Percentiles rank a stretch among this genome's conserved stretches.
phyloP scores from a whole-genome alignment of 2,329 filamentous ascomycete genomes.

The Aspergillus terreus region DNA sequence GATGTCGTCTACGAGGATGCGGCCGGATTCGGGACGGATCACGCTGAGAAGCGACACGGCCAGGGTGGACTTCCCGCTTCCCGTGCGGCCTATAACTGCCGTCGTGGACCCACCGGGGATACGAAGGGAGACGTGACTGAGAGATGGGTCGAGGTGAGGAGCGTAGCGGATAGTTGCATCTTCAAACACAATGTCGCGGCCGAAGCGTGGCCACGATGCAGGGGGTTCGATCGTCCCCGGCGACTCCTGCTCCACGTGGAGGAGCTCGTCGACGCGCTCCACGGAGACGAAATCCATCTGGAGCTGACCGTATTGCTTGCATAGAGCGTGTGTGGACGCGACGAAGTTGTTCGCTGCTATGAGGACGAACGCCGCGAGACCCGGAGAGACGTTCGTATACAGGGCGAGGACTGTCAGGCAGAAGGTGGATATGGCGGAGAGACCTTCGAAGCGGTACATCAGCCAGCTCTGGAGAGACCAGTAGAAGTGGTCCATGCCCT shows the following conservation, averaged over 20 bases:
- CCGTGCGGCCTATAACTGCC: conserved; percentile 74
- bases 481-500: conserved; percentile 95
- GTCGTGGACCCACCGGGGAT: conserved; percentile 76
- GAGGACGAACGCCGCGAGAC: conserved; percentile 78
- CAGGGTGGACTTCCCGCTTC: conserved; percentile 79
- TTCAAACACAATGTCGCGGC: conserved; percentile 71
- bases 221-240: conserved; percentile 66
- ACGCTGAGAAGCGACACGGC: conserved; percentile 59
- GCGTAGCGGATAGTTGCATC: conserved; percentile 77
- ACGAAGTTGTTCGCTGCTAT: conserved; percentile 66
- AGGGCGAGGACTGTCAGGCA: conserved; percentile 70
- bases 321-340: conserved; percentile 66
- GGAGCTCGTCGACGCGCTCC: conserved; percentile 77
- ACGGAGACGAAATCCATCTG: conserved; percentile 93
- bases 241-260: conserved; percentile 73
- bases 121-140: conserved; percentile 64
- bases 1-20: conserved; percentile 58
- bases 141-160: conserved; percentile 68
- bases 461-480: conserved; percentile 87
- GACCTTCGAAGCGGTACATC: conserved; percentile 69
- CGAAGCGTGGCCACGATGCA: conserved; percentile 70
- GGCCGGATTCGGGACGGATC: conserved; percentile 51
- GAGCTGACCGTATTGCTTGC: conserved; percentile 74
- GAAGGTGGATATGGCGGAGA: conserved; percentile 72
- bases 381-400: conserved; percentile 69